Base-by-base conservation (phyloP, 2,329 filamentous ascomycete genomes). In the Alternaria novae-zelandiae region DNA sequence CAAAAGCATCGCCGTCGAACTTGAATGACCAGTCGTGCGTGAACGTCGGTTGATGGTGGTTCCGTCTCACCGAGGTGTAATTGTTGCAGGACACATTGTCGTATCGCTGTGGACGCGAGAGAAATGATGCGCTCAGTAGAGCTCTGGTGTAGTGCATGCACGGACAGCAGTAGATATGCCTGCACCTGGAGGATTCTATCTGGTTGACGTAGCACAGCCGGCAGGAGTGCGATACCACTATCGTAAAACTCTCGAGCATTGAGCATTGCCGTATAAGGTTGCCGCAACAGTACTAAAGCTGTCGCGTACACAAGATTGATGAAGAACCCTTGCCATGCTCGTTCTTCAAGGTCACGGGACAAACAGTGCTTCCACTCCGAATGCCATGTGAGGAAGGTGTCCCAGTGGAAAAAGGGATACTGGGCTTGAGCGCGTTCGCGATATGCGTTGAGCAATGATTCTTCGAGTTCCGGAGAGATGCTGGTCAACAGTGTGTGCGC, bases 81-180 rank as follows among this genome's bases (percentile, higher is more conserved):
- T 49, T 71, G 69, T 36, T 66, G 63, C 54, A 67, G 68, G 4
- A 70, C 67, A n/a, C 67, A 71, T 26, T 64, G 67, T 21, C 69
- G 57, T 36, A 68, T 67, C 17, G 66, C 67, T 4, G 66, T 70
- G 13, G 68, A 70, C 6, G 64, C 59, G 13, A 68, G 51, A 21
- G 65, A 66, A 15, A 71, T 68, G 23, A 71, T 70, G 13, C 67
- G 67, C 45, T 71, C 67, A 6, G 68, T 70, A 6, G 68, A 71
- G 61, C 67, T 69, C 59, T 66, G 63, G 32, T 70, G 67, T 20
- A 71, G 45, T 32, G 69, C 69, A 60, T 68, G 54, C 50, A 71
- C 59, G 25, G 65, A 60, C n/a, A 71, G 41, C 12, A 70, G 59
- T 11, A 70, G 65, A 32, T 70, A 65, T 21, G 67, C 69, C 25